phyloP scores from a whole-genome alignment of 106 monocot species.

The Allium sativum region DNA sequence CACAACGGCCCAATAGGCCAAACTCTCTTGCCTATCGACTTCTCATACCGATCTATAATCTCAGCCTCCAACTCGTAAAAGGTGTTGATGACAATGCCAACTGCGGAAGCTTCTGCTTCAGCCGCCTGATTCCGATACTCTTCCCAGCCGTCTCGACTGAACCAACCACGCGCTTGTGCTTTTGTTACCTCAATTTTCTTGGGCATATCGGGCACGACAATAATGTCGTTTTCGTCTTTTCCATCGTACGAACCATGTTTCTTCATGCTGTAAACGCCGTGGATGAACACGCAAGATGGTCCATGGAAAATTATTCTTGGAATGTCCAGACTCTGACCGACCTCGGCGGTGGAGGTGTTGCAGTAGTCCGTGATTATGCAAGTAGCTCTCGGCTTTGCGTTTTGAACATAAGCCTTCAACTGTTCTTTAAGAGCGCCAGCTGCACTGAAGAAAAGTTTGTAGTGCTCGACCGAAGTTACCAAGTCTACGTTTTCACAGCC shows the following conservation, averaged over 20 bases:
- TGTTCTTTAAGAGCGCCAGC: conserved; percentile 3
- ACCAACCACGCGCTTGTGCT: conserved; percentile 13
- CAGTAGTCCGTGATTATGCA: conserved; percentile 46
- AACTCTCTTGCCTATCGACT: conserved; percentile 23
- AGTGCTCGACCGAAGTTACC: background rate
- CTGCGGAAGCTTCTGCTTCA: conserved; percentile 17
- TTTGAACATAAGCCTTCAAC: conserved; percentile 11
- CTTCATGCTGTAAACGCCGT: conserved; percentile 5
- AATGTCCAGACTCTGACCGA: conserved; percentile 12
- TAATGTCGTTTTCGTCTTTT: conserved; percentile 11
- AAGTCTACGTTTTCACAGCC: conserved; percentile 36
- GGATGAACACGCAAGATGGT: conserved; percentile 13
- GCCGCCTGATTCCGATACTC: background rate
- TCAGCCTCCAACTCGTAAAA: conserved; percentile 39
- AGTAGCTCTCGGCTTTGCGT: background rate
- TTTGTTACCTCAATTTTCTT: conserved; percentile 20
- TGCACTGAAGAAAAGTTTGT: conserved; percentile 16
- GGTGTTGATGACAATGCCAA: conserved; percentile 49
- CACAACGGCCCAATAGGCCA: conserved; percentile 52
- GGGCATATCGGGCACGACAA: conserved; percentile 36
- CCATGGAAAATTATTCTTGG: conserved; percentile 28
- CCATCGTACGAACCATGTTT: conserved; percentile 10
- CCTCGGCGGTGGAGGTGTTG: conserved; percentile 23
- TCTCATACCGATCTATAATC: conserved; percentile 25
- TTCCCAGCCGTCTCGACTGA: conserved; percentile 1